Conservation (phyloP, 2,329 filamentous ascomycete genomes). For the Venturia carpophila region DNA sequence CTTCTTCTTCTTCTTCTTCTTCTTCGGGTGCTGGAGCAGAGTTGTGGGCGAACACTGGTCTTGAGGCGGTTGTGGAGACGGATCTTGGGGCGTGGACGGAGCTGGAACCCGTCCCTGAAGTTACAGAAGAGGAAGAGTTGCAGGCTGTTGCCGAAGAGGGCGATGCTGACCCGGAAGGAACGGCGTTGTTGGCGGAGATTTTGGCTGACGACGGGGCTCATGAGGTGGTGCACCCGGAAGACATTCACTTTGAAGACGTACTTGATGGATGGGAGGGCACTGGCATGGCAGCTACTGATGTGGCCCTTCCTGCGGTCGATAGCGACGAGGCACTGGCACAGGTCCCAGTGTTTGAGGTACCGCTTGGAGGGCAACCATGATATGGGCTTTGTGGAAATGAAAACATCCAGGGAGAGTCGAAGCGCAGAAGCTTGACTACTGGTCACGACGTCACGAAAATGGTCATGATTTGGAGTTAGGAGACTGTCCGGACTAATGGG, state of each 20-base stretch:
- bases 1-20: no score
- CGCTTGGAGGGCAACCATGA: no score
- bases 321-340: no score
- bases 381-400: no score
- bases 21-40: neutral
- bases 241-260: neutral
- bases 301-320: neutral
- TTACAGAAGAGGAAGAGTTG: constrained; percentile 8
- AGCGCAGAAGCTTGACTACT: no score
- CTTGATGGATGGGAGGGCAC: neutral
- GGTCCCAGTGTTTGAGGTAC: no score
- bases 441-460: no score
- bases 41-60: neutral
- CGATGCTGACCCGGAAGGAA: neutral
- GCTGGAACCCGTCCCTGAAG: neutral
- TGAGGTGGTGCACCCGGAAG: neutral
- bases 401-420: no score
- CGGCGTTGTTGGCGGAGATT: neutral
- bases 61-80: neutral
- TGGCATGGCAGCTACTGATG: neutral
- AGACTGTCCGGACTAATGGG: no score
- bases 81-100: neutral
- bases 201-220: neutral
- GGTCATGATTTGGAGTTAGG: no score
- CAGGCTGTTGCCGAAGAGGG: neutral